These are phyloP conservation scores for Trichoderma aggressivum DNA, from an alignment of 2,329 filamentous ascomycete genomes.

Conservation along the genomic window DNA sequence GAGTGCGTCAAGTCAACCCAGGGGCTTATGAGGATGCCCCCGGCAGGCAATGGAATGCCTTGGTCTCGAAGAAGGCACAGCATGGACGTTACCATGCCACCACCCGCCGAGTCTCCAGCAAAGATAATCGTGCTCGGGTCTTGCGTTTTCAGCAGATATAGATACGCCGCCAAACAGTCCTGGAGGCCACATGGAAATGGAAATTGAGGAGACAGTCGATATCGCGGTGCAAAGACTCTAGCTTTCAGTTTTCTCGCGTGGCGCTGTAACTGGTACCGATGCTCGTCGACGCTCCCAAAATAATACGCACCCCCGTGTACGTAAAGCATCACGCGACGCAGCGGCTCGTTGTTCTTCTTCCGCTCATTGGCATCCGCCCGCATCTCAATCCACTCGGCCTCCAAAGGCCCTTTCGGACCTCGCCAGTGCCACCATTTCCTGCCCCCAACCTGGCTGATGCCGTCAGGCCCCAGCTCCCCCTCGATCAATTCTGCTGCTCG, in stretches of 20 bases:
- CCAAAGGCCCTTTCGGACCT: constrained; percentile 60
- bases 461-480: constrained; percentile 72
- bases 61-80: constrained; percentile 79
- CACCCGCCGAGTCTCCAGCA: constrained; percentile 90
- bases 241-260: constrained; percentile 93
- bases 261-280: constrained; percentile 96
- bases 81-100: constrained; percentile 80
- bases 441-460: constrained; percentile 74
- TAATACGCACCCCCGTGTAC: constrained; percentile 93
- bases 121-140: constrained; percentile 79
- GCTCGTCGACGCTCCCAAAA: constrained; percentile 93
- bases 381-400: constrained; percentile 97
- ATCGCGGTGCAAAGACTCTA: constrained; percentile 79
- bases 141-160: constrained; percentile 74
- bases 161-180: constrained; percentile 84
- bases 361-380: constrained; percentile 67
- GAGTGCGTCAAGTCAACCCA: constrained; percentile 97
- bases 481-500: constrained; percentile 65
- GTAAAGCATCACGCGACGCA: constrained; percentile 83
- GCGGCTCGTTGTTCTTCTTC: constrained; percentile 56
- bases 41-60: constrained; percentile 79
- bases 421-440: constrained; percentile 89
- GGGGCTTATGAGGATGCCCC: constrained; percentile 85
- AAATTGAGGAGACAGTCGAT: constrained; percentile 87
- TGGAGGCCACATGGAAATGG: constrained; percentile 92